Evolutionary conservation across 108 stramenopile genomes (phyloP).

Genomic region (Cyclotella atomus): DNA sequence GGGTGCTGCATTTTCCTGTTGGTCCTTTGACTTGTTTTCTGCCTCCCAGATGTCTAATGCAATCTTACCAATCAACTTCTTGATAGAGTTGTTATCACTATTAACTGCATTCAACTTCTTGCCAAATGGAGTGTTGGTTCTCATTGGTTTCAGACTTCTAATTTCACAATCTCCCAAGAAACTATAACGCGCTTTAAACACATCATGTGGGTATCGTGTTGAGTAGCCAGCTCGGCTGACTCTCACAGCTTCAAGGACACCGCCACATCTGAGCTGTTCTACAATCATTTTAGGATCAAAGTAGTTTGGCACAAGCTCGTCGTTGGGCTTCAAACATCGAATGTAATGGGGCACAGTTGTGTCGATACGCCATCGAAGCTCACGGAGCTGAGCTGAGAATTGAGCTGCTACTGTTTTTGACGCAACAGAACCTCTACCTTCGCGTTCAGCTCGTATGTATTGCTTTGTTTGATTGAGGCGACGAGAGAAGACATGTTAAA

Average conservation of each 20-base stretch:
- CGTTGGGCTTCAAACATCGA: slow-evolving; percentile 99
- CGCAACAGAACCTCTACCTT: slow-evolving; percentile 32
- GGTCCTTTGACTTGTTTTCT: slow-evolving; percentile 1
- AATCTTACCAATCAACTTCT: slow-evolving; percentile 13
- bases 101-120: background rate
- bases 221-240: slow-evolving; percentile 98
- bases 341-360: slow-evolving; percentile 97
- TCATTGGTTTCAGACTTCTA: slow-evolving; percentile 3
- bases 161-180: slow-evolving; percentile 16
- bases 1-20: background rate
- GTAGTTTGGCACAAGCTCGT: slow-evolving; percentile 70
- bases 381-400: slow-evolving; percentile 88
- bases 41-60: slow-evolving; percentile 11
- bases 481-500: no score
- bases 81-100: slow-evolving; percentile 10
- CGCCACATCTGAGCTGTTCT: slow-evolving; percentile 96
- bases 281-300: slow-evolving; percentile 81
- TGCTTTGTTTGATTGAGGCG: background rate
- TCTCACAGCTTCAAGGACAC: slow-evolving; percentile 98
- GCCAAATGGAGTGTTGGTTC: slow-evolving; percentile 4
- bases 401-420: slow-evolving; percentile 71
- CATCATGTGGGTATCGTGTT: slow-evolving; percentile 88
- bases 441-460: slow-evolving; percentile 11
- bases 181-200: slow-evolving; percentile 81
- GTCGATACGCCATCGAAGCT: slow-evolving; percentile 89